Evolutionary conservation across 306 rosid genomes (phyloP), one percentile per base, ranked within the genome.

Genomic region (Castanea sativa): DNA sequence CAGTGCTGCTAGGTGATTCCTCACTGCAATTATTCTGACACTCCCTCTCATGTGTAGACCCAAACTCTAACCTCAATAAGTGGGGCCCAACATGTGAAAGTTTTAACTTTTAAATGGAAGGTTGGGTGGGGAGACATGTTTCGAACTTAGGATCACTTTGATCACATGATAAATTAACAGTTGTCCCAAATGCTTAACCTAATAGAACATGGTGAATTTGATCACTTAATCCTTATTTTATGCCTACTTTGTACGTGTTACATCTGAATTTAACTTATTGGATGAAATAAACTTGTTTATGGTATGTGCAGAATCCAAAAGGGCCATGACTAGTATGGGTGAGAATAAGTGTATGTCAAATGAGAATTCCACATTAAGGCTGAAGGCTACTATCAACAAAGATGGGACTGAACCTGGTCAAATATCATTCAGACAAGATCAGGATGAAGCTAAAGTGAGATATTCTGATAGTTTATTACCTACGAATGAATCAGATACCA

Each of bases 391-490:
- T 69, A 76, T 55, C 5, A 75, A 63, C 70, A 33, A 41, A 69
- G 57, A 53, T 53, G 58, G 76, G 76, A 76, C 60, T 55, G 15
- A 11, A 71, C 53, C 77, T 63, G 65, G 35, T 27, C 35, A 51
- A 57, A 52, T 49, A 45, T 69, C 72, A 61, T 53, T 4, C 33
- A 1, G 20, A 19, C 85, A 81, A 81, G 71, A 53, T 80, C 67
- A 77, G 55, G 83, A 61, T 77, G 67, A 64, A 77, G 76, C 74
- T 69, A 67, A 79, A 52, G 81, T 30, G 71, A 77, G 69, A 45
- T 30, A 71, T 77, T 55, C 53, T n/a, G 78, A 76, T 69, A 79
- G 35, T 76, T 73, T 49, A n/a, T 75, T 64, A 71, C 61, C 82
- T 64, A 76, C 73, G 83, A 79, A 18, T 12, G 14, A 61, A 20